Evolutionary conservation across 805 yeast genomes (phyloP).

Genomic region (Metschnikowia corniflorae): DNA sequence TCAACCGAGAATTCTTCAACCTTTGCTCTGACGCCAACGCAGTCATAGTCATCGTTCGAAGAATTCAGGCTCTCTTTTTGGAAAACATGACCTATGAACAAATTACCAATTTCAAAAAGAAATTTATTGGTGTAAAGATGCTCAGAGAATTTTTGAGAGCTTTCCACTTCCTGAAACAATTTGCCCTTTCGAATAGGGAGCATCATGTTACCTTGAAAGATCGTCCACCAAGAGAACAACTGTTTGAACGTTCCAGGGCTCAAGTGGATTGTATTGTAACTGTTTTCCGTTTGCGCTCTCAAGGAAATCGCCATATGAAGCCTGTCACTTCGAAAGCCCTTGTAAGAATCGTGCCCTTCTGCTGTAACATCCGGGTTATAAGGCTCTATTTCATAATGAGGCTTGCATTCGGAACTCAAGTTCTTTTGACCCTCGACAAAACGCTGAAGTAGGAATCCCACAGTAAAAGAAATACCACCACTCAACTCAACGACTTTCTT

Average conservation of each 20-base stretch:
- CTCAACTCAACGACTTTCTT: slow-evolving; percentile 55
- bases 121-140: slow-evolving; percentile 78
- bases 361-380: slow-evolving; percentile 52
- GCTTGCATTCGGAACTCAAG: slow-evolving; percentile 46
- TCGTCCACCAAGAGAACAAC: slow-evolving; percentile 82
- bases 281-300: slow-evolving; percentile 31
- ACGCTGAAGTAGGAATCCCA: slow-evolving; percentile 60
- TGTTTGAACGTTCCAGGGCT: slow-evolving; percentile 65
- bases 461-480: slow-evolving; percentile 57
- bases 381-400: slow-evolving; percentile 59
- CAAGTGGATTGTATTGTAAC: slow-evolving; percentile 71
- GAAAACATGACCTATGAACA: slow-evolving; percentile 72
- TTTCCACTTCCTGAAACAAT: slow-evolving; percentile 55
- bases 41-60: slow-evolving; percentile 42
- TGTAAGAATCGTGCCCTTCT: slow-evolving; percentile 37
- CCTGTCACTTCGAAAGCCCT: slow-evolving; percentile 38
- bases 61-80: slow-evolving; percentile 43
- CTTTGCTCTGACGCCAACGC: slow-evolving; percentile 62
- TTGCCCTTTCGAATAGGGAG: slow-evolving; percentile 76
- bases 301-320: slow-evolving; percentile 42
- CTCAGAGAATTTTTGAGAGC: slow-evolving; percentile 67
- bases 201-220: slow-evolving; percentile 75
- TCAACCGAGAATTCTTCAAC: slow-evolving; percentile 38
- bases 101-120: slow-evolving; percentile 65
- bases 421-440: slow-evolving; percentile 20